phyloP scores from a whole-genome alignment of 768 basidiomycete species.

The Boletellus emodensis region DNA sequence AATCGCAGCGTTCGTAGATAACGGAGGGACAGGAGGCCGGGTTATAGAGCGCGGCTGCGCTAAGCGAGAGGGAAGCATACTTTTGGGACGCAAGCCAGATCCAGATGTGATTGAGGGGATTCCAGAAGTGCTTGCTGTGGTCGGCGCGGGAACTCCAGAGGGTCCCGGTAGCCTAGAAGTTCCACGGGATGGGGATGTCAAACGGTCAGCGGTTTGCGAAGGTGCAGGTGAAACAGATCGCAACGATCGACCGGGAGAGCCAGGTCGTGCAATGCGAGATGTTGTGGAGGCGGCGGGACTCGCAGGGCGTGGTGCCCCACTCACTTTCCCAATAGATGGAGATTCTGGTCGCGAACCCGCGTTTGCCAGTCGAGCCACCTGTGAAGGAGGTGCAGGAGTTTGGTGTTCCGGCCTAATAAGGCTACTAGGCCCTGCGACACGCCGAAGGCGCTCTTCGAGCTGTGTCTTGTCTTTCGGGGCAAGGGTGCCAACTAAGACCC shows the following conservation, averaged over 20 bases:
- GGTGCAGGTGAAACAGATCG: constrained; percentile 37
- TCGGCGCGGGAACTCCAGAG: constrained; percentile 9
- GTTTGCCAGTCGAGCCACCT: constrained; percentile 52
- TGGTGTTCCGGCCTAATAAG: constrained; percentile 40
- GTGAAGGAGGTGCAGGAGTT: constrained; percentile 40
- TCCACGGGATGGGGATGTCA: constrained; percentile 47
- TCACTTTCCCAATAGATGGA: constrained; percentile 40
- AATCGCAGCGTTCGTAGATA: constrained; percentile 22
- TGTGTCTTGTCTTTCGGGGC: constrained; percentile 88
- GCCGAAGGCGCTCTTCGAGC: constrained; percentile 83
- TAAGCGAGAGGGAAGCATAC: constrained; percentile 69
- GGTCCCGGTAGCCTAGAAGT: constrained; percentile 40
- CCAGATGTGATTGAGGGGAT: constrained; percentile 34
- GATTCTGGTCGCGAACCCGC: constrained; percentile 45
- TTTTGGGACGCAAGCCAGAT: constrained; percentile 54
- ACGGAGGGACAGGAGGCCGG: constrained; percentile 30
- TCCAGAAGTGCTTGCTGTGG: constrained; percentile 16
- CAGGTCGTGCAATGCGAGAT: constrained; percentile 42
- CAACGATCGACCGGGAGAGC: constrained; percentile 36
- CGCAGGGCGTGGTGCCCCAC: constrained; percentile 44
- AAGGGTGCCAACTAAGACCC: constrained; percentile 70
- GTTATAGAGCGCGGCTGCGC: constrained; percentile 52
- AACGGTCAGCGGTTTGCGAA: constrained; percentile 37
- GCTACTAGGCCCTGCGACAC: constrained; percentile 64
- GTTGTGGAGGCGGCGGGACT: constrained; percentile 41